Conservation (phyloP, 164 flowering plant species). For the Aristolochia contorta region DNA sequence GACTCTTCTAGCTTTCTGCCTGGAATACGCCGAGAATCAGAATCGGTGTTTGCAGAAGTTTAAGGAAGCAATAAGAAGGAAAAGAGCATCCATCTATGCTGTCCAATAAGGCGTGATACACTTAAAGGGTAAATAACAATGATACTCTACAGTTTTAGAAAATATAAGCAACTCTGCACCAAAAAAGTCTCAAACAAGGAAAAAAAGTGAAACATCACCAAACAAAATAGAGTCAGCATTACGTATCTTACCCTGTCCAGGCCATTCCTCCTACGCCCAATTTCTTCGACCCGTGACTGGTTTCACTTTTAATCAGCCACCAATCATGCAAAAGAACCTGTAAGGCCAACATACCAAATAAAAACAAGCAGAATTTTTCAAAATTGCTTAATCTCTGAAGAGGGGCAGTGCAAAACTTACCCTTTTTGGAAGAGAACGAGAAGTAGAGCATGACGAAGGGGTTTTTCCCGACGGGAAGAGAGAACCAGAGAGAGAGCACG, state of each 20-base stretch:
- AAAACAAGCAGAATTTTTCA: no score
- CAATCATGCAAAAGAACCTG: constrained; percentile 52
- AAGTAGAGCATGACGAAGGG: no score
- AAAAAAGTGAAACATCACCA: neutral
- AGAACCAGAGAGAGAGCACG: no score
- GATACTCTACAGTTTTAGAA: neutral
- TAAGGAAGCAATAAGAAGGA: neutral
- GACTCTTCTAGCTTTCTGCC: constrained; percentile 28
- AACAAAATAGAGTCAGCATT: neutral
- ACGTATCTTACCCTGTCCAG: constrained; percentile 18
- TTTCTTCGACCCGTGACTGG: constrained; percentile 23
- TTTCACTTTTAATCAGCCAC: constrained; percentile 42
- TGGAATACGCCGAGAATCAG: constrained; percentile 5
- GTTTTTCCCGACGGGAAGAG: no score
- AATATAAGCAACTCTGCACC: neutral
- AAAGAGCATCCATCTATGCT: neutral
- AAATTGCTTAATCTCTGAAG: no score
- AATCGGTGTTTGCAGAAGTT: no score
- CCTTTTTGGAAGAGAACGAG: no score
- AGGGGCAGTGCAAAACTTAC: no score
- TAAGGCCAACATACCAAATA: neutral
- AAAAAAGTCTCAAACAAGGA: no score
- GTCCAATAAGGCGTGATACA: neutral
- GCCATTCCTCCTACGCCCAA: constrained; percentile 40
- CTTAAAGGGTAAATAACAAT: neutral